phyloP scores from a whole-genome alignment of 169 alveolate species.

The Eimeria praecox region DNA sequence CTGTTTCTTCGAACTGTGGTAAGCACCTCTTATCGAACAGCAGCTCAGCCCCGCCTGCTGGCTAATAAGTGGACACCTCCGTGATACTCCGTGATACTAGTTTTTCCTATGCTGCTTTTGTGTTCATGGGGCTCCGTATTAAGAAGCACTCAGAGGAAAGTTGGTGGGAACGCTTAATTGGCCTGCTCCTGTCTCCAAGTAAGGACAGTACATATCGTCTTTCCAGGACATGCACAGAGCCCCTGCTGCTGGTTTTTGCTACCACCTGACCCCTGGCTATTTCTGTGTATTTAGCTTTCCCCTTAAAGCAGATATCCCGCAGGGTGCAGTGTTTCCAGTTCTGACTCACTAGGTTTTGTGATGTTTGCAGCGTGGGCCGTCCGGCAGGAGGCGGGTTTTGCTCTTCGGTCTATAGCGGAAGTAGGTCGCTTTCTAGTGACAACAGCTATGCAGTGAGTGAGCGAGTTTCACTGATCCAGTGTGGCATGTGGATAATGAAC shows the following conservation, averaged over 20 bases:
- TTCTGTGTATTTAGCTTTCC: not conserved
- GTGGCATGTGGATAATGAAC: not conserved
- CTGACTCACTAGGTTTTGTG: not conserved
- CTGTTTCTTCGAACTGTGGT: slow-evolving; percentile 49
- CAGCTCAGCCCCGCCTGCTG: not conserved
- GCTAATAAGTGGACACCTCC: not conserved
- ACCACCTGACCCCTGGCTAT: not conserved
- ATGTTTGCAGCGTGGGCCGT: slow-evolving; percentile 74
- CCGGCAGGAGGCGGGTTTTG: slow-evolving; percentile 70
- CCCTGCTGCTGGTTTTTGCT: not conserved
- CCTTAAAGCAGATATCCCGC: not conserved
- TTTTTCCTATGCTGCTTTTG: not conserved
- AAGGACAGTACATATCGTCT: not conserved
- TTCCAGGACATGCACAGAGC: not conserved
- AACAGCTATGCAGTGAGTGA: not conserved
- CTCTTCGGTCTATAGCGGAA: slow-evolving; percentile 34
- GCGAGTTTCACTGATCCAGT: not conserved
- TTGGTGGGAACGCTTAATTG: slow-evolving; percentile 42
- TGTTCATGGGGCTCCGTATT: not conserved
- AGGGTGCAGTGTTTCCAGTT: not conserved
- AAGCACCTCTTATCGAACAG: not conserved
- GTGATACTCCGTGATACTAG: not conserved
- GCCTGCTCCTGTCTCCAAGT: slow-evolving; percentile 54
- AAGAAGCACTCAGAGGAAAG: slow-evolving; percentile 10
- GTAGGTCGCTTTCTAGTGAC: slow-evolving; percentile 40